Conservation (phyloP, 2,329 filamentous ascomycete species). For the Penicillium sp. region DNA sequence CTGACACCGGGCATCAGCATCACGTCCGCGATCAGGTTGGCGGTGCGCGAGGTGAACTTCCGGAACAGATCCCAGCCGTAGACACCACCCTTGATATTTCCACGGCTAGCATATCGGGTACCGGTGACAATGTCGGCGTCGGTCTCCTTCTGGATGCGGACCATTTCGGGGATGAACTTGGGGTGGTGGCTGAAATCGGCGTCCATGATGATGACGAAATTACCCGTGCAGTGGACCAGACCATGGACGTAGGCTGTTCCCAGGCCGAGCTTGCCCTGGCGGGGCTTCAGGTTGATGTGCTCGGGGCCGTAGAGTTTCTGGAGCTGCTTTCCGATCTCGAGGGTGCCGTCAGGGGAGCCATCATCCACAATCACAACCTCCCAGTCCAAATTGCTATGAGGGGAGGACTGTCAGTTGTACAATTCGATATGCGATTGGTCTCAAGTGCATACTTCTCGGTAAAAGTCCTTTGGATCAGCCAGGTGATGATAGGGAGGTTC, state of each 20-base stretch:
- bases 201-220: constrained; percentile 99
- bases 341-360: constrained; percentile 92
- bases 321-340: constrained; percentile 85
- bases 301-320: constrained; percentile 74
- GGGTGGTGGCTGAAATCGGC: constrained; percentile 99
- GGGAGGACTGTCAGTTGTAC: neutral
- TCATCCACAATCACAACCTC: constrained; percentile 98
- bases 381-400: constrained; percentile 80
- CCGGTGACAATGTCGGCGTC: constrained; percentile 97
- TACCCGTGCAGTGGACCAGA: constrained; percentile 83
- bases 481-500: constrained; percentile 94
- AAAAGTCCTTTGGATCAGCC: constrained; percentile 90
- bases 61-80: constrained; percentile 96
- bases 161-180: constrained; percentile 97
- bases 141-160: constrained; percentile 70
- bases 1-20: constrained; percentile 89
- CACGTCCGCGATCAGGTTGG: constrained; percentile 94
- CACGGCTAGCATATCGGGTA: constrained; percentile 83
- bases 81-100: constrained; percentile 65
- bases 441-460: constrained; percentile 67
- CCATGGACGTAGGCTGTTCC: constrained; percentile 96
- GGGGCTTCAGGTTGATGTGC: constrained; percentile 79
- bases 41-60: constrained; percentile 68
- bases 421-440: neutral
- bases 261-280: constrained; percentile 92